A percentile compares a stretch with the other conserved stretches of the same genome.
Evolutionary conservation across 2,329 filamentous ascomycete species (phyloP).

Genomic region (Fusarium beomiforme): DNA sequence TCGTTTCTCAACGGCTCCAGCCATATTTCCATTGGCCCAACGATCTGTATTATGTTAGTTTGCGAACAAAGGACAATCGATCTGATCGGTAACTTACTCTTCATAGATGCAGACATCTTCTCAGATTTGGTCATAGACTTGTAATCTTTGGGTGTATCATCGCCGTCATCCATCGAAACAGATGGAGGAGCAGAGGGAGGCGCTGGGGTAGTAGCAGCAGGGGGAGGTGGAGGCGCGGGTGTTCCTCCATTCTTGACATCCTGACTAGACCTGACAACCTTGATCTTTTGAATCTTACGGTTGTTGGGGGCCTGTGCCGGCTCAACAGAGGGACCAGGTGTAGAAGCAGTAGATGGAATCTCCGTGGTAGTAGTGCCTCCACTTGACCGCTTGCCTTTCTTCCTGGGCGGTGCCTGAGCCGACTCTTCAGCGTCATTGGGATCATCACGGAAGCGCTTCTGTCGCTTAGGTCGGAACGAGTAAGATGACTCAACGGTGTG

Average conservation of each 20-base stretch:
- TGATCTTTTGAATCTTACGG: slow-evolving; percentile 53
- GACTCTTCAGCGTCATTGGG: slow-evolving; percentile 54
- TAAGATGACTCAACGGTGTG: slow-evolving; percentile 62
- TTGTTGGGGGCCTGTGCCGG: slow-evolving; percentile 27
- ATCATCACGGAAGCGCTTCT: slow-evolving; percentile 63
- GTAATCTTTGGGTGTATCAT: slow-evolving; percentile 63
- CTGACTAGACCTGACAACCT: slow-evolving; percentile 47
- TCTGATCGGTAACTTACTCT: slow-evolving; percentile 56
- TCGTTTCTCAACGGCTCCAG: slow-evolving; percentile 67
- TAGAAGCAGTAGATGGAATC: slow-evolving; percentile 28
- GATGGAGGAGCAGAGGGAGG: slow-evolving; percentile 24
- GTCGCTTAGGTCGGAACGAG: slow-evolving; percentile 64
- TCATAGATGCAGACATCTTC: slow-evolving; percentile 74
- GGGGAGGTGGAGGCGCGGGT: neutral
- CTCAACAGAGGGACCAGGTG: slow-evolving; percentile 33
- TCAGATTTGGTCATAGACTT: slow-evolving; percentile 71
- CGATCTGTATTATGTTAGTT: slow-evolving; percentile 56
- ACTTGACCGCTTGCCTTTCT: slow-evolving; percentile 47
- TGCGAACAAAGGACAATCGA: neutral
- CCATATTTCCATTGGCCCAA: slow-evolving; percentile 70
- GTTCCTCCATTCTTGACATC: slow-evolving; percentile 45
- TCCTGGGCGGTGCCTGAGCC: slow-evolving; percentile 51
- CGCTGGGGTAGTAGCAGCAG: slow-evolving; percentile 16
- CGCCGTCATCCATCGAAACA: slow-evolving; percentile 44
- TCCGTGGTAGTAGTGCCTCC: slow-evolving; percentile 20